A percentile compares a stretch with the other conserved stretches of the same genome.
phyloP scores from a whole-genome alignment of 2,329 filamentous ascomycete species.

The Akanthomyces muscarius region DNA sequence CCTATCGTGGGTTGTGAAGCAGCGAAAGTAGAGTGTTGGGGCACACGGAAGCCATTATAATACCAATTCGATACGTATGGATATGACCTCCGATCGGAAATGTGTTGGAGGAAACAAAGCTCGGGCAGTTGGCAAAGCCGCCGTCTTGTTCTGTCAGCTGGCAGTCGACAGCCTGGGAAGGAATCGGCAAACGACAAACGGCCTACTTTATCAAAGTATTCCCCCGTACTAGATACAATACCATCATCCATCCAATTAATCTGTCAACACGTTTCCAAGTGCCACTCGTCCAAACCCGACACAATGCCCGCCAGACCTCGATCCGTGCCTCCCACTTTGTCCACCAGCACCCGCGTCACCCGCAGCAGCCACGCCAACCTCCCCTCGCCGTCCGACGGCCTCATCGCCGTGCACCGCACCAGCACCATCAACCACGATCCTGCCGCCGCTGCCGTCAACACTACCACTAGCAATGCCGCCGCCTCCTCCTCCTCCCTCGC shows the following conservation, averaged over 20 bases:
- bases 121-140: not conserved
- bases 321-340: conserved; percentile 5
- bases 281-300: not conserved
- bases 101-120: not conserved
- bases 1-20: conserved; percentile 54
- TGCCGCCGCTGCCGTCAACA: not conserved
- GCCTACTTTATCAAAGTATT: not conserved
- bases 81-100: not conserved
- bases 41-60: not conserved
- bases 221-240: not conserved
- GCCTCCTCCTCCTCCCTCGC: not conserved
- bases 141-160: conserved; percentile 9
- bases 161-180: not conserved
- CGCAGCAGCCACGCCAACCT: not conserved
- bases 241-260: not conserved
- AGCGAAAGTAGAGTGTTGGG: conserved; percentile 32
- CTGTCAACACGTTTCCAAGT: not conserved
- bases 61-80: not conserved
- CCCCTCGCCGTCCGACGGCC: not conserved
- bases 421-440: not conserved
- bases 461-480: not conserved
- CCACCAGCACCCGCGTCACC: conserved; percentile 3
- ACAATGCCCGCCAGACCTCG: conserved; percentile 12
- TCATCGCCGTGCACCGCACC: conserved; percentile 8
- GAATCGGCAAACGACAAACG: conserved; percentile 11